Percentiles rank a stretch among this genome's conserved stretches.
phyloP scores from a whole-genome alignment of 345 rosid genomes.

The Viola odorata region DNA sequence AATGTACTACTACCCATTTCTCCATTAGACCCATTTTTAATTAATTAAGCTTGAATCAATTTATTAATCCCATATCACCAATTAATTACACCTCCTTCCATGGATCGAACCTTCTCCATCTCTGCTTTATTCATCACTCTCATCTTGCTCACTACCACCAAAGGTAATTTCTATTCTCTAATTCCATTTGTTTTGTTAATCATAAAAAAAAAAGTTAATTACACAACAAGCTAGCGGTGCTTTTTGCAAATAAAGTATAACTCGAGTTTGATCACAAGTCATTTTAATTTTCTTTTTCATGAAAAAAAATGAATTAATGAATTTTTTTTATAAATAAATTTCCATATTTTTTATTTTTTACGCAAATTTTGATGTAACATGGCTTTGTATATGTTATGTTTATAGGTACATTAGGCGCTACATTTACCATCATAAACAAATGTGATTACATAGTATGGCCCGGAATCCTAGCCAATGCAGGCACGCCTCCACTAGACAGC shows the following conservation, averaged over 20 bases:
- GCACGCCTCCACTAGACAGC: constrained; percentile 16
- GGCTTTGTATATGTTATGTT: background rate
- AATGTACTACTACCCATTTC: too few species aligned
- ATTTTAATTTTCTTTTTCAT: background rate
- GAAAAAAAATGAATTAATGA: too few species aligned
- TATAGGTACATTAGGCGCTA: constrained; percentile 15
- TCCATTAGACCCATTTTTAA: too few species aligned
- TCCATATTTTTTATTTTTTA: too few species aligned
- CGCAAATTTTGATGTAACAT: background rate
- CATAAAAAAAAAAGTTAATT: too few species aligned
- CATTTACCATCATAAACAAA: constrained; percentile 23
- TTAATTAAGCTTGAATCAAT: too few species aligned
- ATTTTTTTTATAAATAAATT: too few species aligned
- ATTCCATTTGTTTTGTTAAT: background rate
- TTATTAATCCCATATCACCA: background rate
- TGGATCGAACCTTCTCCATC: constrained; percentile 20
- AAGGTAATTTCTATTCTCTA: constrained; percentile 22
- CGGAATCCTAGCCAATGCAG: constrained; percentile 28
- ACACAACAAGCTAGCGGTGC: too few species aligned
- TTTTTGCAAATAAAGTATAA: too few species aligned
- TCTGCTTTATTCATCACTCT: constrained; percentile 20
- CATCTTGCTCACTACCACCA: constrained; percentile 24
- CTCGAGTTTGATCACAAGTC: background rate
- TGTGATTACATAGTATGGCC: constrained; percentile 30
- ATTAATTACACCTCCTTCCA: background rate